phyloP scores from a whole-genome alignment of 805 yeast genomes.

The Monosporozyma yasuniensis region DNA sequence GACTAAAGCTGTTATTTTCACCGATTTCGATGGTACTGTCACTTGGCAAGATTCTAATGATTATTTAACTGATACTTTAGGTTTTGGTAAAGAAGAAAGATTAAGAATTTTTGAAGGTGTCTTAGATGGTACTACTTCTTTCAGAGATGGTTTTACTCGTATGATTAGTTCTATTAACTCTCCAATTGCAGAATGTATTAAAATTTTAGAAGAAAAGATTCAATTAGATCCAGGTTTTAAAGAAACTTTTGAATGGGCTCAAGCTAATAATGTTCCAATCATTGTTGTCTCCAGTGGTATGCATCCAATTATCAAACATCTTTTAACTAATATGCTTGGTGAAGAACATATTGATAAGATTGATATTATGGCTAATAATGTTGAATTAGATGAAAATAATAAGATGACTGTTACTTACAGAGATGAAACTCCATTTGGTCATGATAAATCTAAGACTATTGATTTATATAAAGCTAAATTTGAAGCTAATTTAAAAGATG shows the following conservation, averaged over 20 bases:
- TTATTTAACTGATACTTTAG: constrained; percentile 76
- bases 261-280: constrained; percentile 62
- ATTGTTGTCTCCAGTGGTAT: constrained; percentile 88
- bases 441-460: constrained; percentile 84
- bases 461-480: constrained; percentile 32
- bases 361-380: constrained; percentile 76
- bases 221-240: constrained; percentile 86
- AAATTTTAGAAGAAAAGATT: constrained; percentile 53
- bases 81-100: constrained; percentile 70
- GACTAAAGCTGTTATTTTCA: constrained; percentile 72
- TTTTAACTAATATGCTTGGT: constrained; percentile 68
- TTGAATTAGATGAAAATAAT: constrained; percentile 44
- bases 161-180: constrained; percentile 75
- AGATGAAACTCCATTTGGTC: constrained; percentile 86
- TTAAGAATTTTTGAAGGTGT: constrained; percentile 61
- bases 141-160: constrained; percentile 72
- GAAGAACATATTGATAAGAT: constrained; percentile 61
- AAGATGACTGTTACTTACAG: constrained; percentile 80
- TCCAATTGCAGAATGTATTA: constrained; percentile 78
- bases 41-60: constrained; percentile 94
- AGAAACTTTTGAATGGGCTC: constrained; percentile 73
- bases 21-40: constrained; percentile 98
- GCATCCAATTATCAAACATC: constrained; percentile 80
- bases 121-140: constrained; percentile 54
- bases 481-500: constrained; percentile 23